These are phyloP conservation scores for Pichia nanzhaoensis DNA, from an alignment of 805 yeast genomes.

Conservation along the genomic window DNA sequence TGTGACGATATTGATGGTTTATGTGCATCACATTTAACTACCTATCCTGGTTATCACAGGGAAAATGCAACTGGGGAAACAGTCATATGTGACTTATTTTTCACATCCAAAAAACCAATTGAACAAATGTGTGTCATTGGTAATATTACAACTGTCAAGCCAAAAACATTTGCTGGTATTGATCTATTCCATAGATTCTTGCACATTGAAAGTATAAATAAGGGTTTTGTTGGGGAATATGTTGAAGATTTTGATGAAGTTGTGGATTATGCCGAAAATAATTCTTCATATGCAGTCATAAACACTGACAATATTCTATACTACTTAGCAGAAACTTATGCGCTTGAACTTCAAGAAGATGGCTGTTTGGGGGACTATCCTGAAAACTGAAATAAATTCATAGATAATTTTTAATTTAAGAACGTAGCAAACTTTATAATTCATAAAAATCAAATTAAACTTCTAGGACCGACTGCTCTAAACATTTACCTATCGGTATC, in stretches of 20 bases:
- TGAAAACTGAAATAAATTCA: too few relatives aligned
- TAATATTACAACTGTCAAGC: conserved; percentile 23
- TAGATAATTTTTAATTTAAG: too few relatives aligned
- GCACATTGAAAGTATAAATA: conserved; percentile 30
- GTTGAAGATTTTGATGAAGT: conserved; percentile 32
- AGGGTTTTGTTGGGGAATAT: conserved; percentile 31
- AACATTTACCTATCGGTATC: too few relatives aligned
- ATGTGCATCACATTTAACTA: conserved; percentile 26
- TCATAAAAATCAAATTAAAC: too few relatives aligned
- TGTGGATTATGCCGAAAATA: conserved; percentile 28
- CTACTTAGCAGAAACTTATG: conserved; percentile 29
- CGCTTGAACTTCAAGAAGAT: conserved; percentile 24
- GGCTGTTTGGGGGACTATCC: conserved; percentile 32
- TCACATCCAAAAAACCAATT: conserved; percentile 27
- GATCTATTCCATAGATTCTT: conserved; percentile 35
- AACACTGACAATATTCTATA: conserved; percentile 30
- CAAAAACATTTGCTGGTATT: conserved; percentile 30
- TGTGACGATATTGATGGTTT: conserved; percentile 36
- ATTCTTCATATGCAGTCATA: conserved; percentile 31
- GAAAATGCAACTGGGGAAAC: conserved; percentile 33
- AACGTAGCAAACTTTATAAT: too few relatives aligned
- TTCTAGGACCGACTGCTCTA: too few relatives aligned
- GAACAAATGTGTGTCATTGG: conserved; percentile 33
- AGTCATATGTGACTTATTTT: conserved; percentile 36
- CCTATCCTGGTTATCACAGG: conserved; percentile 37